phyloP scores from a whole-genome alignment of 1,139 yeast species.

The Pichia norvegensis region DNA sequence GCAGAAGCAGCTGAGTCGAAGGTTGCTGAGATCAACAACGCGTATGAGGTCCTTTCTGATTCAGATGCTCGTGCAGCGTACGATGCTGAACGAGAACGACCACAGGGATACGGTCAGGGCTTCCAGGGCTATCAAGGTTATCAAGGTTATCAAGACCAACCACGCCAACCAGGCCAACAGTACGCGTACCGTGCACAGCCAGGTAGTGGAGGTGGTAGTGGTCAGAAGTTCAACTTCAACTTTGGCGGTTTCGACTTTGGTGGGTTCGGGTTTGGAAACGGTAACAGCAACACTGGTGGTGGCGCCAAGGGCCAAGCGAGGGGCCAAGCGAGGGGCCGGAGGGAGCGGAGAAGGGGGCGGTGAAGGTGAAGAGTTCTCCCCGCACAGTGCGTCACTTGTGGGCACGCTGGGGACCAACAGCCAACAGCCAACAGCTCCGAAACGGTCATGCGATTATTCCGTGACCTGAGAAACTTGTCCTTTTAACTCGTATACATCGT shows the following conservation, averaged over 20 bases:
- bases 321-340: neutral
- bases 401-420: no score
- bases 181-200: neutral
- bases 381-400: no score
- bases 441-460: no score
- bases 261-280: constrained; percentile 10
- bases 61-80: constrained; percentile 44
- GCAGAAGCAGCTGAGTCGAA: constrained; percentile 43
- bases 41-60: constrained; percentile 77
- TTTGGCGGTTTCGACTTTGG: constrained; percentile 7
- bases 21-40: constrained; percentile 90
- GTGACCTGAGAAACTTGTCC: no score
- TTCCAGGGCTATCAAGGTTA: neutral
- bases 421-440: neutral
- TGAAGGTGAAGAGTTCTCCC: neutral
- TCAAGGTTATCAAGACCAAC: neutral
- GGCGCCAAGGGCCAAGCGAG: neutral
- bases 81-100: constrained; percentile 32
- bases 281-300: neutral
- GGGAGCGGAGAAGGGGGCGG: neutral
- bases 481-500: no score
- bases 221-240: neutral
- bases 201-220: neutral
- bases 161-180: neutral
- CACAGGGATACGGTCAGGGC: neutral